These are phyloP conservation scores for Serendipita sp. DNA, from an alignment of 768 basidiomycete genomes.

Conservation along the genomic window DNA sequence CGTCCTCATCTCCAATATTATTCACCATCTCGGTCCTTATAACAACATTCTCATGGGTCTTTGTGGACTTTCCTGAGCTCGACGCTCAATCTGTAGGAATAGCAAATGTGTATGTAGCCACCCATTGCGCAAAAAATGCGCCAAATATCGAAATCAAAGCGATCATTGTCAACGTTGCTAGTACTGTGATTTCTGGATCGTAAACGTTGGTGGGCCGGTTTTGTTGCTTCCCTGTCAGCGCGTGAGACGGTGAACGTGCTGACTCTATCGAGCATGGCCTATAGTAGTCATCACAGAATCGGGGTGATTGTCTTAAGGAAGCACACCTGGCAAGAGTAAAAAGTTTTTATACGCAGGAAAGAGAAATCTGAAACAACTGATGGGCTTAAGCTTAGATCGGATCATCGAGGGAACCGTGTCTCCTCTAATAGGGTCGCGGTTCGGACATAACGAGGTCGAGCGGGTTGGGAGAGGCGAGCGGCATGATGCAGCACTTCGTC, in stretches of 20 bases:
- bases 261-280: background rate
- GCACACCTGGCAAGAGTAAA: too few species aligned
- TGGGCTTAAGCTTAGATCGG: too few species aligned
- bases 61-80: background rate
- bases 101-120: background rate
- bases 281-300: background rate
- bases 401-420: too few species aligned
- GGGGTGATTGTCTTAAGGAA: too few species aligned
- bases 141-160: background rate
- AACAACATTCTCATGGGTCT: conserved; percentile 1
- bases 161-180: background rate
- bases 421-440: too few species aligned
- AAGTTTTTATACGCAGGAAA: too few species aligned
- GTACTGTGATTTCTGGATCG: background rate
- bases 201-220: background rate
- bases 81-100: background rate
- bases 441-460: too few species aligned
- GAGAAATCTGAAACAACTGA: too few species aligned
- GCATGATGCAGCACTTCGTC: too few species aligned
- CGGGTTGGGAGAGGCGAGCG: too few species aligned
- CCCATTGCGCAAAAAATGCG: background rate
- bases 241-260: background rate
- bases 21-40: conserved; percentile 37
- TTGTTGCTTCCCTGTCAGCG: background rate
- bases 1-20: conserved; percentile 28